phyloP scores from a whole-genome alignment of 441 rosid species.

The Viola pubescens region DNA sequence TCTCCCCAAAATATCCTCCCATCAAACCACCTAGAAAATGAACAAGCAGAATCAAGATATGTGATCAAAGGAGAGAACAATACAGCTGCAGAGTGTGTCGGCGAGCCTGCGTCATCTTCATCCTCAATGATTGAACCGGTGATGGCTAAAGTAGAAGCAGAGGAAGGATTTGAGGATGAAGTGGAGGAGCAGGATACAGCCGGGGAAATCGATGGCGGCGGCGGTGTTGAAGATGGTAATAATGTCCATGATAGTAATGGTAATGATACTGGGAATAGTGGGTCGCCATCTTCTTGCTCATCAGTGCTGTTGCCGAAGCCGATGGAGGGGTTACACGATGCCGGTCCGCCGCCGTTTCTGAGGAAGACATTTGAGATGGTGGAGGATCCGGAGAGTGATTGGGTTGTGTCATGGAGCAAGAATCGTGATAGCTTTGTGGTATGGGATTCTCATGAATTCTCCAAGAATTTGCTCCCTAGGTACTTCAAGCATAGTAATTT shows the following conservation, averaged over 20 bases:
- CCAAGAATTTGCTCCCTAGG: slow-evolving; percentile 44
- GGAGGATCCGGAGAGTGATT: slow-evolving; percentile 47
- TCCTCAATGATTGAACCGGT: slow-evolving; percentile 4
- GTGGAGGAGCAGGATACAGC: slow-evolving; percentile 7
- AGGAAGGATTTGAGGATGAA: slow-evolving; percentile 14
- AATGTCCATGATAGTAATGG: neutral
- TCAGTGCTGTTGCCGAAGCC: slow-evolving; percentile 32
- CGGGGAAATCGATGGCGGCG: neutral
- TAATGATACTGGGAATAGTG: slow-evolving; percentile 1
- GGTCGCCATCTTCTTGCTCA: slow-evolving; percentile 27
- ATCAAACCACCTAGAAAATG: neutral
- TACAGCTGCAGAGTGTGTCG: neutral
- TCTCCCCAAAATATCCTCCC: neutral
- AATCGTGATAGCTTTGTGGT: slow-evolving; percentile 49
- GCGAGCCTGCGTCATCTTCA: slow-evolving; percentile 4
- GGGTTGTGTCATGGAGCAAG: slow-evolving; percentile 51
- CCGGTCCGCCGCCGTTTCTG: slow-evolving; percentile 56
- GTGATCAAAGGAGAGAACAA: neutral
- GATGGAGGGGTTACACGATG: slow-evolving; percentile 42
- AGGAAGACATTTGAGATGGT: slow-evolving; percentile 62
- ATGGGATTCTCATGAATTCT: slow-evolving; percentile 60
- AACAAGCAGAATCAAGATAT: neutral
- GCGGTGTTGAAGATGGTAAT: slow-evolving; percentile 4
- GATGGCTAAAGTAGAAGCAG: slow-evolving; percentile 2
- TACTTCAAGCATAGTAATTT: slow-evolving; percentile 73